phyloP scores from a whole-genome alignment of 1,139 yeast species.

The Debaryomyces singareniensis region DNA sequence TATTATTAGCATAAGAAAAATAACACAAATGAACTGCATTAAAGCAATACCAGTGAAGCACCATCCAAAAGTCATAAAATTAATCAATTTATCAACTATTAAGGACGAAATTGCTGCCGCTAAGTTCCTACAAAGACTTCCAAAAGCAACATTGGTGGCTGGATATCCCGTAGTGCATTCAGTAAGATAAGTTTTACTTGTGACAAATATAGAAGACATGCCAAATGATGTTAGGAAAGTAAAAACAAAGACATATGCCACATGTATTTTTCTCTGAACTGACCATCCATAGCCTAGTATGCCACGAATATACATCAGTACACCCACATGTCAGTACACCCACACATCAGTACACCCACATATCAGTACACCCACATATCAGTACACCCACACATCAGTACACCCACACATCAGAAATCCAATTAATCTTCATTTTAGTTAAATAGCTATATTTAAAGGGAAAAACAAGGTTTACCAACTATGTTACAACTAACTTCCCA shows the following conservation, averaged over 20 bases:
- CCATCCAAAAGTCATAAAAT: constrained; percentile 51
- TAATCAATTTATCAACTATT: constrained; percentile 32
- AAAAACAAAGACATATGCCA: constrained; percentile 36
- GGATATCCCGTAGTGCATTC: constrained; percentile 48
- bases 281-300: constrained; percentile 54
- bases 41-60: constrained; percentile 51
- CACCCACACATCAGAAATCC: too few species aligned
- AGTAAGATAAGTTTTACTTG: constrained; percentile 50
- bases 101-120: constrained; percentile 55
- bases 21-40: constrained; percentile 28
- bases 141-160: constrained; percentile 52
- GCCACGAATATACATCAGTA: too few species aligned
- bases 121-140: constrained; percentile 47
- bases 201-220: constrained; percentile 55
- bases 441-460: too few species aligned
- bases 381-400: too few species aligned
- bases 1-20: constrained; percentile 18
- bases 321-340: too few species aligned
- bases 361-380: too few species aligned
- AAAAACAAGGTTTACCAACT: too few species aligned
- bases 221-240: constrained; percentile 48
- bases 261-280: constrained; percentile 35
- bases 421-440: too few species aligned
- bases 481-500: too few species aligned
- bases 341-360: too few species aligned